Conservation (phyloP, 2,329 filamentous ascomycete species). For the Aquanectria penicillioides region DNA sequence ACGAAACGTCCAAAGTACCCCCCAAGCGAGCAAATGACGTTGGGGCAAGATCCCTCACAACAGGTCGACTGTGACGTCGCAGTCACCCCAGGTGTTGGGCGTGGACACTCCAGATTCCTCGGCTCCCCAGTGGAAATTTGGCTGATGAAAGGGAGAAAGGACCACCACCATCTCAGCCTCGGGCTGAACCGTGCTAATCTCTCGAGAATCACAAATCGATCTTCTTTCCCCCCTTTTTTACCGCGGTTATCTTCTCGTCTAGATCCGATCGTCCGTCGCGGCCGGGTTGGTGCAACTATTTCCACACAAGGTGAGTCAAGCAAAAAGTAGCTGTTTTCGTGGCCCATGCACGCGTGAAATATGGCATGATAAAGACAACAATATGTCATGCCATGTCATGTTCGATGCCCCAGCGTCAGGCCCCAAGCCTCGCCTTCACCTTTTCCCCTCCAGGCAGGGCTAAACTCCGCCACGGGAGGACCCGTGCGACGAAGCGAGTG, state of each 20-base stretch:
- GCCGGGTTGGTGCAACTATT: no score
- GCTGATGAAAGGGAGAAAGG: no score
- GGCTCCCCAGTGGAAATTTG: no score
- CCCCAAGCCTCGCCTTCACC: neutral
- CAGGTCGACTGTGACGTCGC: conserved; percentile 12
- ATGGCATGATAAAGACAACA: neutral
- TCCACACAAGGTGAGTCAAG: neutral
- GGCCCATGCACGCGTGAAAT: no score
- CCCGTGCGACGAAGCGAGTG: no score
- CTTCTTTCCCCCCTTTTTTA: no score
- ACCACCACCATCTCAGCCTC: no score
- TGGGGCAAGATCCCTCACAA: neutral
- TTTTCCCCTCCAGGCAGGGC: no score
- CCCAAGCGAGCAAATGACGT: conserved; percentile 6
- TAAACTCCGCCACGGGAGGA: neutral
- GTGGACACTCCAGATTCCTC: conserved; percentile 4
- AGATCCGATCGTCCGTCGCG: conserved; percentile 10
- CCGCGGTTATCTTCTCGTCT: neutral
- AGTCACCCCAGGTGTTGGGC: neutral
- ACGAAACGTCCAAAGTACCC: neutral
- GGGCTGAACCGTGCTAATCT: no score
- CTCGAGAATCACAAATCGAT: no score
- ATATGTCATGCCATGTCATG: neutral
- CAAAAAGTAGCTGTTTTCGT: no score
- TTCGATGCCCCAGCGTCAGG: no score